A percentile compares a stretch with the other conserved stretches of the same genome.
Conservation (phyloP, 2,329 filamentous ascomycete species). For the Ascochyta koolunga region DNA sequence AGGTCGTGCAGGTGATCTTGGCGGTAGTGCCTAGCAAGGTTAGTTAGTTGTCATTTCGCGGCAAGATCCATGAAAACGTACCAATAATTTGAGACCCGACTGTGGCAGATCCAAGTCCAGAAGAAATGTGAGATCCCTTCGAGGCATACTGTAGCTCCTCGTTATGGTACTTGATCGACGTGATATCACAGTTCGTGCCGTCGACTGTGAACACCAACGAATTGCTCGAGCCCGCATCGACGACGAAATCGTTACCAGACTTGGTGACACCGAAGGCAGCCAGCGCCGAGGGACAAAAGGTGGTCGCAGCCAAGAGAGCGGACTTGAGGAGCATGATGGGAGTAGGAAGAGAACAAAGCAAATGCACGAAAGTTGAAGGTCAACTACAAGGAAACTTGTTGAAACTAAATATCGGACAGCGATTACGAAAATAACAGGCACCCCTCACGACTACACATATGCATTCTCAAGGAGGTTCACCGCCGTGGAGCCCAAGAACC, state of each 20-base stretch:
- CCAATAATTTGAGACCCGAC: slow-evolving; percentile 54
- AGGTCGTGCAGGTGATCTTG: slow-evolving; percentile 66
- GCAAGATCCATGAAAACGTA: slow-evolving; percentile 15
- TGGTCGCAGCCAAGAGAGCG: slow-evolving; percentile 32
- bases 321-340: slow-evolving; percentile 35
- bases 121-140: slow-evolving; percentile 63
- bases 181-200: slow-evolving; percentile 65
- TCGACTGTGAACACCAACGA: slow-evolving; percentile 44
- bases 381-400: slow-evolving; percentile 2
- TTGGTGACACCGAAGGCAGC: slow-evolving; percentile 48
- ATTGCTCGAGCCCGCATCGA: slow-evolving; percentile 44
- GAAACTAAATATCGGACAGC: background rate
- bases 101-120: slow-evolving; percentile 64
- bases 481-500: background rate
- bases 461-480: background rate
- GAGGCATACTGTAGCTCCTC: slow-evolving; percentile 63
- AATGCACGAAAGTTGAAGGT: background rate
- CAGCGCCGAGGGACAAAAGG: slow-evolving; percentile 34
- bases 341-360: background rate
- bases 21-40: slow-evolving; percentile 40
- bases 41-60: background rate
- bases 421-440: background rate
- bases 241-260: slow-evolving; percentile 35
- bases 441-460: slow-evolving; percentile 12
- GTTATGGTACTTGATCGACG: slow-evolving; percentile 65